These are phyloP conservation scores for Choanephora cucurbitarum DNA, from an alignment of 371 early-diverging fungal genomes.

Conservation along the genomic window DNA sequence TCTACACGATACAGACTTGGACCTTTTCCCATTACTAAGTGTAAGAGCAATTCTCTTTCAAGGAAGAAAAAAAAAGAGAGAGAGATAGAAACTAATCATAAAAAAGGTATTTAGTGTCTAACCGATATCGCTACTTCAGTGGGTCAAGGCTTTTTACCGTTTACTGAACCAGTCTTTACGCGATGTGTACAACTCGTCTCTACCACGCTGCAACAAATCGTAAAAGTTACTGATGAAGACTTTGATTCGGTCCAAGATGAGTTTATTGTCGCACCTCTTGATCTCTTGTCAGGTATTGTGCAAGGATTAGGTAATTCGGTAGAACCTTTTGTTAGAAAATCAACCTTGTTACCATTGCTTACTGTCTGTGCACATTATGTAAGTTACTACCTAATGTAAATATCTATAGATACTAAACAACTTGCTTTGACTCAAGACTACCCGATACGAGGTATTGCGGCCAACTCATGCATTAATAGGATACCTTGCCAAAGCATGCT, in stretches of 20 bases:
- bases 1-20: slow-evolving; percentile 77
- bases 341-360: slow-evolving; percentile 70
- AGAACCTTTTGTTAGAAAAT: slow-evolving; percentile 68
- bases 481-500: slow-evolving; percentile 88
- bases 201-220: slow-evolving; percentile 53
- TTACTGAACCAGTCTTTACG: slow-evolving; percentile 80
- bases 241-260: slow-evolving; percentile 75
- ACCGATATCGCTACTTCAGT: slow-evolving; percentile 85
- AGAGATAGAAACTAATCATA: too few species aligned
- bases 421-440: slow-evolving; percentile 52
- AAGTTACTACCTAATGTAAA: slow-evolving; percentile 30
- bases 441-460: slow-evolving; percentile 82
- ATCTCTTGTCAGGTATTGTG: slow-evolving; percentile 86
- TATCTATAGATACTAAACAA: neutral
- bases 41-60: slow-evolving; percentile 45
- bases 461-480: slow-evolving; percentile 94
- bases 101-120: too few species aligned
- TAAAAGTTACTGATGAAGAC: slow-evolving; percentile 45
- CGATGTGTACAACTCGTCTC: slow-evolving; percentile 82
- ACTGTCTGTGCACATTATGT: slow-evolving; percentile 75
- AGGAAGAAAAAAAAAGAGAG: too few species aligned
- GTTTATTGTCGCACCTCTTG: slow-evolving; percentile 89
- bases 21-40: slow-evolving; percentile 91
- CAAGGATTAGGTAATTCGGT: slow-evolving; percentile 82
- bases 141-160: slow-evolving; percentile 81